A percentile compares a stretch with the other conserved stretches of the same genome.
phyloP scores from a whole-genome alignment of 345 rosid genomes.

The Lepidium africanum region DNA sequence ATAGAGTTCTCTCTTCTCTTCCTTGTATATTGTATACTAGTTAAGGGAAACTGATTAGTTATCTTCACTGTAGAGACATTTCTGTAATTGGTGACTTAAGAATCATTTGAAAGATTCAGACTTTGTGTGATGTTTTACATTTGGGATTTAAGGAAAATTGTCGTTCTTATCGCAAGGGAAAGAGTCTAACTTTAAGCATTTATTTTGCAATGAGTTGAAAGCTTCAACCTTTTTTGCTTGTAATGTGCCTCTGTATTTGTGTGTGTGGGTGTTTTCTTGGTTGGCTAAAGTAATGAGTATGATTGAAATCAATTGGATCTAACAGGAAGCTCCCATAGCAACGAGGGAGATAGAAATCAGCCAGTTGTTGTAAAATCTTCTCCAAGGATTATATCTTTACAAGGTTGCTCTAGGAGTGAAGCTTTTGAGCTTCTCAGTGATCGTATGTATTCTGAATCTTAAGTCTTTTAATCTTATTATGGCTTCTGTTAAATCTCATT shows the following conservation, averaged over 20 bases:
- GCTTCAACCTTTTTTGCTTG: background rate
- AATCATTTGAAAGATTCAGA: background rate
- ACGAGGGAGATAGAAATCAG: conserved; percentile 54
- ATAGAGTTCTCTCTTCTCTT: background rate
- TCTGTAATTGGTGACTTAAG: background rate
- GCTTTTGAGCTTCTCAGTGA: conserved; percentile 53
- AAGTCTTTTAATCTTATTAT: background rate
- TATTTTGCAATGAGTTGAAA: background rate
- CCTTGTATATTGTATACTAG: background rate
- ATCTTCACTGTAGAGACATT: background rate
- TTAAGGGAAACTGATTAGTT: background rate
- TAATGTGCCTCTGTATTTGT: background rate
- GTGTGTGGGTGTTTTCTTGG: background rate
- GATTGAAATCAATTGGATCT: conserved; percentile 42
- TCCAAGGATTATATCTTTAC: conserved; percentile 34
- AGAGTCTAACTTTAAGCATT: background rate
- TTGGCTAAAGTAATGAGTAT: background rate
- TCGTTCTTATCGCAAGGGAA: background rate
- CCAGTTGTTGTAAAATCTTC: conserved; percentile 25
- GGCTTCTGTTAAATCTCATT: background rate
- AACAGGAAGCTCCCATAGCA: conserved; percentile 33
- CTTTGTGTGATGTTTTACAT: background rate
- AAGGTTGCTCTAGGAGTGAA: conserved; percentile 58
- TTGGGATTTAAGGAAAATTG: background rate
- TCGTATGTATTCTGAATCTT: conserved; percentile 40